Evolutionary conservation across 2,329 filamentous ascomycete genomes (phyloP), one percentile per base, ranked within the genome.

Genomic region (Pestalotiopsis sp.): DNA sequence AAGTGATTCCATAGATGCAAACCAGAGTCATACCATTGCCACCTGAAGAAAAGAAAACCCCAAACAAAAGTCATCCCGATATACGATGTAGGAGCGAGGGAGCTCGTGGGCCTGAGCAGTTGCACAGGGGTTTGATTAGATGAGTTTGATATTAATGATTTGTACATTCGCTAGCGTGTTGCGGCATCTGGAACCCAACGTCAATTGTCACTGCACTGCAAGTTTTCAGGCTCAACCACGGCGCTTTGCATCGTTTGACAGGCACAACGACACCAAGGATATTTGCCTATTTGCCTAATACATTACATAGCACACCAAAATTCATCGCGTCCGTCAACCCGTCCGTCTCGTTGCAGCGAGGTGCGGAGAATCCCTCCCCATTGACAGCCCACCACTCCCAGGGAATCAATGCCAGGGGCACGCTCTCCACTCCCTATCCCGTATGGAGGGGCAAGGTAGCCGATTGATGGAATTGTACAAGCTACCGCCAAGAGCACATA

Each of bases 381-480:
- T 20, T 52, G 44, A 52, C 48, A 44, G 62, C 56, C 62, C 62
- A 35, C 62, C 20, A 17, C n/a, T 56, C 62, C 62, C 56, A 26
- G 48, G 13, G 52, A 44, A 38, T n/a, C n/a, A n/a, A n/a, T 17
- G 38, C 38, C 62, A 65, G 48, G 48, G 13, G 52, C 62, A 22
- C 17, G 38, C 38, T 20, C 59, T 38, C 20, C 26, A 62, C n/a
- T 30, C 22, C 30, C 59, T 9, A 35, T 40, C 22, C 30, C 9
- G 38, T 40, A 62, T 38, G 30, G 61, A 48, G 62, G 62, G 13
- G 62, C 40, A 55, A 24, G n/a, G n/a, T 26, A 30, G 62, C 62
- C 62, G n/a, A 65, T 55, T 65, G 62, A 65, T 65, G 62, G 62
- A 65, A 65, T 65, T 57, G 17, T 30, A 22, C 9, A 24, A 30